phyloP scores from a whole-genome alignment of 2,329 filamentous ascomycete species.

The Aspergillus versicolor region DNA sequence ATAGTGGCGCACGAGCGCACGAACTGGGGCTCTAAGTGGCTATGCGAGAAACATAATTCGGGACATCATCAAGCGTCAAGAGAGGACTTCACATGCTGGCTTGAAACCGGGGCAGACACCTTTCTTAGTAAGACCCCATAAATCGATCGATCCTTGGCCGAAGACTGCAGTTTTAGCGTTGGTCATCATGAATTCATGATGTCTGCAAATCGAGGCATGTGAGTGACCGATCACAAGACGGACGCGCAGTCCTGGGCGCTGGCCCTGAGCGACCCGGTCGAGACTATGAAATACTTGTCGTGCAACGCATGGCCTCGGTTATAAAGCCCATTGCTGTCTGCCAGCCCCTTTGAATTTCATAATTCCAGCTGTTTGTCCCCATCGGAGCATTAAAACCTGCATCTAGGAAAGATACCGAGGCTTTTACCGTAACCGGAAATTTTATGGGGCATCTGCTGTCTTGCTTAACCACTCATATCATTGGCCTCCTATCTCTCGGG shows the following conservation, averaged over 20 bases:
- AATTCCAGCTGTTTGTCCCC: neutral
- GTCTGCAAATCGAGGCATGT: neutral
- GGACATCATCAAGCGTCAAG: neutral
- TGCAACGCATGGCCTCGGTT: neutral
- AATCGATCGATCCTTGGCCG: neutral
- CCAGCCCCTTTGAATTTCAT: neutral
- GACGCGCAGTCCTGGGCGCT: neutral
- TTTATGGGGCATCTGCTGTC: too few species aligned
- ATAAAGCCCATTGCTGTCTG: neutral
- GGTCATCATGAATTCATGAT: neutral
- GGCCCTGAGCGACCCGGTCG: neutral
- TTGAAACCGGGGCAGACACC: neutral
- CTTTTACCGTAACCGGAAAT: neutral
- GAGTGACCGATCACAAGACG: neutral
- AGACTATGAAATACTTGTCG: neutral
- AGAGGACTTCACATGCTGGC: neutral
- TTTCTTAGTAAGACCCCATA: neutral
- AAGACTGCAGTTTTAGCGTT: neutral
- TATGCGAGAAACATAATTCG: neutral
- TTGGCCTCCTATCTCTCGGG: neutral
- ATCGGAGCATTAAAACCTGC: neutral
- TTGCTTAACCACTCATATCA: neutral
- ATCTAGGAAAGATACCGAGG: conserved; percentile 6
- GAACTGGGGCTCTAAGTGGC: neutral
- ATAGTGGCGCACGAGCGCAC: neutral